Percentiles rank a stretch among this genome's conserved stretches.
Evolutionary conservation across 139 green algal species (phyloP).

Genomic region (Chlamydomonas eustigma): DNA sequence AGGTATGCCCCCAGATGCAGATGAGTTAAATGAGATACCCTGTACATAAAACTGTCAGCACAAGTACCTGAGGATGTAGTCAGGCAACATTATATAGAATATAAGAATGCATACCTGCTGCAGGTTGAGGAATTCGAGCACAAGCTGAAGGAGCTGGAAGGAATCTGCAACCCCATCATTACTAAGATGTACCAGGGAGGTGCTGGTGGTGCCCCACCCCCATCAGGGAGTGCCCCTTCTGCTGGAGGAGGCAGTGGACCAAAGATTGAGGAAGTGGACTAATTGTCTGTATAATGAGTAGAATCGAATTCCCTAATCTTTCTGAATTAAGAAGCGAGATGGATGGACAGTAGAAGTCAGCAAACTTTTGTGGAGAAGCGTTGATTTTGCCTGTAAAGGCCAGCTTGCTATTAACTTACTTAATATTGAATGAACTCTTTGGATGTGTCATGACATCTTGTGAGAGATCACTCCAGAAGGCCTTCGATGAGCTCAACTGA

Average conservation of each 20-base stretch:
- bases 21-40: not conserved
- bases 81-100: not conserved
- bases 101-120: not conserved
- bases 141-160: slow-evolving; percentile 97
- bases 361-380: too few species aligned
- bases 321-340: too few species aligned
- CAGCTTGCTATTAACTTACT: too few species aligned
- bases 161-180: slow-evolving; percentile 89
- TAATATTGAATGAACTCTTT: too few species aligned
- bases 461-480: too few species aligned
- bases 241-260: slow-evolving; percentile 40
- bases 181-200: slow-evolving; percentile 61
- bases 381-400: too few species aligned
- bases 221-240: not conserved
- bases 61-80: slow-evolving; percentile 62
- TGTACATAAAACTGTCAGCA: too few species aligned
- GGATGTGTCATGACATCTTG: too few species aligned
- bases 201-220: slow-evolving; percentile 22
- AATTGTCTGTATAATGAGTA: not conserved
- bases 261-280: slow-evolving; percentile 89
- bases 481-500: too few species aligned
- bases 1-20: slow-evolving; percentile 59
- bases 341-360: too few species aligned
- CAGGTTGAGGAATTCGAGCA: slow-evolving; percentile 92
- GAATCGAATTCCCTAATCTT: too few species aligned